These are phyloP conservation scores for Dictyostelium firmibasis DNA, from an alignment of 78 protist species.

Conservation along the genomic window DNA sequence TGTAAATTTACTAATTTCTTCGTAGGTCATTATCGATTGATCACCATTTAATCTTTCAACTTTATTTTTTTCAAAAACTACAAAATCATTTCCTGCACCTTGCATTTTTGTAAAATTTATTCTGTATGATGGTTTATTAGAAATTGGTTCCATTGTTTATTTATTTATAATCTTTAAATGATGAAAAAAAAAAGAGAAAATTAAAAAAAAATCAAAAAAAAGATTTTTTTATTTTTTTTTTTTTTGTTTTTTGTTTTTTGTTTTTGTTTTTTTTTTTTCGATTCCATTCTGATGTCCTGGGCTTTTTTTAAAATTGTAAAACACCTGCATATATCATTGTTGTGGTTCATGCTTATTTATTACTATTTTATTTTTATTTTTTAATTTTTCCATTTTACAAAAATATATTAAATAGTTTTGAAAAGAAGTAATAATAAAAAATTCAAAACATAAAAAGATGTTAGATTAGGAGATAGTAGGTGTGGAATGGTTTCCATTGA, in stretches of 20 bases:
- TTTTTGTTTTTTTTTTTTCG: not conserved
- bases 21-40: not conserved
- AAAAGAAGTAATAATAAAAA: too few relatives aligned
- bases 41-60: not conserved
- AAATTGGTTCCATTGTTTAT: not conserved
- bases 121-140: not conserved
- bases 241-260: not conserved
- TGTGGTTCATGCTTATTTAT: too few relatives aligned
- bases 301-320: too few relatives aligned
- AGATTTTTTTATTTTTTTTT: not conserved
- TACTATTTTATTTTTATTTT: too few relatives aligned
- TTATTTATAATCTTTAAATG: too few relatives aligned
- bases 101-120: constrained; percentile 72
- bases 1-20: constrained; percentile 12
- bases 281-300: too few relatives aligned
- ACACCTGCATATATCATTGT: too few relatives aligned
- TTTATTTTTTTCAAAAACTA: constrained; percentile 34
- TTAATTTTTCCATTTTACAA: too few relatives aligned
- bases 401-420: too few relatives aligned
- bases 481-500: too few relatives aligned
- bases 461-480: too few relatives aligned
- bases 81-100: constrained; percentile 79
- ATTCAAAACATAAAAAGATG: too few relatives aligned
- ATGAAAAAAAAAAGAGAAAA: not conserved
- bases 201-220: not conserved